phyloP scores from a whole-genome alignment of 352 stramenopile genomes.

The Globisporangium ultimum region DNA sequence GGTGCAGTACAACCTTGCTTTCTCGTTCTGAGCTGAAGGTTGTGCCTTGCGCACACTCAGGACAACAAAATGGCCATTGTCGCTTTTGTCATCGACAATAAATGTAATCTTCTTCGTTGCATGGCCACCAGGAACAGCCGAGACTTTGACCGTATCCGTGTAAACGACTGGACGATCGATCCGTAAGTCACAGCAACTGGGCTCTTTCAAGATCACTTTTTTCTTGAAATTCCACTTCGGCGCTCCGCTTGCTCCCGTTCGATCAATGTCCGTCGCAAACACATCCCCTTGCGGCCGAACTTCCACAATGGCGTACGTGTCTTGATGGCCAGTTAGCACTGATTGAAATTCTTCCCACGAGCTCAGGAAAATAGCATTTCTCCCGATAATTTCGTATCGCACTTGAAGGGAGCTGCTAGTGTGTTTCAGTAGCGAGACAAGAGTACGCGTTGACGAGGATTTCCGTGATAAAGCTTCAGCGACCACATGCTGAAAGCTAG shows the following conservation, averaged over 20 bases:
- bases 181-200: conserved; percentile 36
- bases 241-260: conserved; percentile 41
- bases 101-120: conserved; percentile 50
- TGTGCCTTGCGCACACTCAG: conserved; percentile 61
- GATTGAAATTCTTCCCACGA: conserved; percentile 63
- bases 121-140: conserved; percentile 32
- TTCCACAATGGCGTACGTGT: conserved; percentile 62
- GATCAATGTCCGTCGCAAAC: conserved; percentile 49
- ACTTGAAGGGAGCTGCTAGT: conserved; percentile 54
- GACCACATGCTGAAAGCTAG: conserved; percentile 61
- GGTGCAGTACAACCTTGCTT: conserved; percentile 64
- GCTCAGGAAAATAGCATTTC: conserved; percentile 36
- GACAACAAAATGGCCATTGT: conserved; percentile 61
- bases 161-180: conserved; percentile 73
- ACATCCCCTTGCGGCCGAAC: conserved; percentile 63
- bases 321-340: conserved; percentile 49
- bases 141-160: conserved; percentile 70
- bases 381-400: conserved; percentile 60
- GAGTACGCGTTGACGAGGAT: conserved; percentile 21
- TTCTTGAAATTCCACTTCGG: conserved; percentile 63
- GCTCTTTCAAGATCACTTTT: conserved; percentile 46
- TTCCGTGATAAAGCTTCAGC: conserved; percentile 30
- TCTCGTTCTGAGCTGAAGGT: conserved; percentile 20
- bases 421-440: conserved; percentile 51
- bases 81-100: conserved; percentile 20